Conservation (phyloP, 78 protist genomes). For the Guillardia theta region DNA sequence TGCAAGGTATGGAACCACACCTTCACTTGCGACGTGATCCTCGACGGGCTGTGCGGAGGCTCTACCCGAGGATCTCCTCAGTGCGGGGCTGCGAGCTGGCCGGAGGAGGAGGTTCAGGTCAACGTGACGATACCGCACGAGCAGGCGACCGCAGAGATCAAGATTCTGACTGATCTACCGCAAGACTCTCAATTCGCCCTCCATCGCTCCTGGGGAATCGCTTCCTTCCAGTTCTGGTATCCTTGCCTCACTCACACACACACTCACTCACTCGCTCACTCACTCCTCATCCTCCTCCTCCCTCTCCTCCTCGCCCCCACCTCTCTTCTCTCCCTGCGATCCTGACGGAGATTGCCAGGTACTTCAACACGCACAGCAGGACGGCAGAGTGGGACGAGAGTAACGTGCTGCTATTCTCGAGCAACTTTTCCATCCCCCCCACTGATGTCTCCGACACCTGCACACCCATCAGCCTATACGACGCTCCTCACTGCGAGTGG, state of each 20-base stretch:
- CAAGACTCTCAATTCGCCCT: not conserved
- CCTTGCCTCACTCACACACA: too few species aligned
- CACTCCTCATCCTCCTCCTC: too few species aligned
- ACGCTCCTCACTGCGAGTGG: not conserved
- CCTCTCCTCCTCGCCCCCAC: too few species aligned
- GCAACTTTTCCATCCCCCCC: not conserved
- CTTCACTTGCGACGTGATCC: not conserved
- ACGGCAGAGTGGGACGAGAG: not conserved
- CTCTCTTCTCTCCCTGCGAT: too few species aligned
- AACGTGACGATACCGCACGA: not conserved
- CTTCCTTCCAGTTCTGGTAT: not conserved
- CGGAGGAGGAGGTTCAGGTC: not conserved
- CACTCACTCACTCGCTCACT: too few species aligned
- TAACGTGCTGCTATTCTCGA: not conserved
- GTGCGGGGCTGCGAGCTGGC: not conserved
- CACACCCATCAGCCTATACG: not conserved
- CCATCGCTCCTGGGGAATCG: not conserved
- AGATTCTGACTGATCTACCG: not conserved
- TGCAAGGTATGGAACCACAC: not conserved
- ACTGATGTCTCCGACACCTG: not conserved
- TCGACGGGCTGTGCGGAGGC: not conserved
- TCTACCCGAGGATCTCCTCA: not conserved
- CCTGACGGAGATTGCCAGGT: too few species aligned
- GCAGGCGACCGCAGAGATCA: not conserved
- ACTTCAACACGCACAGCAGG: too few species aligned